A percentile compares a stretch with the other conserved stretches of the same genome.
Conservation (phyloP, 345 rosid genomes). For the Syzygium aromaticum region DNA sequence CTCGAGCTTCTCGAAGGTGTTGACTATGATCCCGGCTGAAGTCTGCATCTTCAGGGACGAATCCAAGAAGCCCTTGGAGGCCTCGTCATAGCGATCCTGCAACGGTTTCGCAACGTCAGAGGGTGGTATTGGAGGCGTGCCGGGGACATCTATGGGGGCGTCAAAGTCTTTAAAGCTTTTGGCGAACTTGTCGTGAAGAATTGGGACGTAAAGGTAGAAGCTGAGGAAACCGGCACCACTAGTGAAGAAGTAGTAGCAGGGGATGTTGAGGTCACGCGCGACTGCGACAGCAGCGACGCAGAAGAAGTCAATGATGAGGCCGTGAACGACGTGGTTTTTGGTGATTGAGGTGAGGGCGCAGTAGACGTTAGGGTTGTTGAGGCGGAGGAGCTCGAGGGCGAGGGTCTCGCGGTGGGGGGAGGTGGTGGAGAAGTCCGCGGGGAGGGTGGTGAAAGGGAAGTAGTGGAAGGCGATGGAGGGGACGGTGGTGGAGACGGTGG, state of each 20-base stretch:
- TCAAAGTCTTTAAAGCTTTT: constrained; percentile 23
- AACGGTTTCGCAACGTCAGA: constrained; percentile 9
- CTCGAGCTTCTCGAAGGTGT: constrained; percentile 53
- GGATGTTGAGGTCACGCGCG: constrained; percentile 23
- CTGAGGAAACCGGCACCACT: constrained; percentile 29
- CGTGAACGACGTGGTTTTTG: constrained; percentile 5
- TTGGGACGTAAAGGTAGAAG: constrained; percentile 15
- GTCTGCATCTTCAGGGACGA: constrained; percentile 2
- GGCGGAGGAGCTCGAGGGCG: constrained; percentile 18
- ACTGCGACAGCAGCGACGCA: constrained; percentile 20
- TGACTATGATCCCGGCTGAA: constrained; percentile 37
- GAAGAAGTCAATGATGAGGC: constrained; percentile 39
- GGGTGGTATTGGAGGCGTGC: constrained; percentile 22
- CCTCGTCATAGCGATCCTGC: constrained; percentile 13
- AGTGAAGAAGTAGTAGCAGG: constrained; percentile 34
- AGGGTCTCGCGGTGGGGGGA: constrained; percentile 22
- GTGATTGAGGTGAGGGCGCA: constrained; percentile 27
- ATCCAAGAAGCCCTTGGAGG: constrained; percentile 15
- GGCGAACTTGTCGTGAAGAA: constrained; percentile 16
- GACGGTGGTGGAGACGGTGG: constrained; percentile 20
- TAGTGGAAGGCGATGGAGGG: constrained; percentile 39
- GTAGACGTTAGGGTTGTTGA: constrained; percentile 33
- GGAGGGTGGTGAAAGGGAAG: constrained; percentile 24
- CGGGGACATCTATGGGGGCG: constrained; percentile 22
- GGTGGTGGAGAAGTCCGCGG: constrained; percentile 10